A percentile compares a stretch with the other conserved stretches of the same genome.
These are phyloP conservation scores for Calonectria naviculata DNA, from an alignment of 2,329 filamentous ascomycete species.

Conservation along the genomic window DNA sequence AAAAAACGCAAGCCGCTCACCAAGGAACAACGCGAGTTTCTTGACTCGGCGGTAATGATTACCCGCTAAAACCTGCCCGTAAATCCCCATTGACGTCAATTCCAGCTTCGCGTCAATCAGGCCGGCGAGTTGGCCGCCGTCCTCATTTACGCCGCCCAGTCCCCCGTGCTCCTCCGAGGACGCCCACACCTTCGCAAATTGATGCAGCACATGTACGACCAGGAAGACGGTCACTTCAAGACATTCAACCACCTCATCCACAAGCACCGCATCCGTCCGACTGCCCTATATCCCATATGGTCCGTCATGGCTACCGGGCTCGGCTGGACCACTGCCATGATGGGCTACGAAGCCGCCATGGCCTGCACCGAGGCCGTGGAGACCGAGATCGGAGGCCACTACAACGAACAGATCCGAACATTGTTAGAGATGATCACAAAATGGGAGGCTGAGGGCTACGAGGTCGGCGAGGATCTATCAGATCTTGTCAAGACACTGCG, in stretches of 20 bases:
- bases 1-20: slow-evolving; percentile 71
- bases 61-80: neutral
- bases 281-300: slow-evolving; percentile 94
- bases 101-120: slow-evolving; percentile 91
- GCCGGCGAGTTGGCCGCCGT: slow-evolving; percentile 97
- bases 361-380: slow-evolving; percentile 98
- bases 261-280: slow-evolving; percentile 90
- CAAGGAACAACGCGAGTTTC: slow-evolving; percentile 76
- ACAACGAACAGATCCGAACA: slow-evolving; percentile 89
- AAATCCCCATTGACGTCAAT: slow-evolving; percentile 17
- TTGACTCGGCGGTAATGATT: slow-evolving; percentile 74
- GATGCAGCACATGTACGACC: slow-evolving; percentile 98
- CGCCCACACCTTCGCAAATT: slow-evolving; percentile 90
- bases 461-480: slow-evolving; percentile 81
- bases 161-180: slow-evolving; percentile 79
- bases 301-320: slow-evolving; percentile 80
- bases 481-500: slow-evolving; percentile 80
- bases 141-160: slow-evolving; percentile 92
- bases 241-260: slow-evolving; percentile 88
- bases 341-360: slow-evolving; percentile 97
- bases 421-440: slow-evolving; percentile 84
- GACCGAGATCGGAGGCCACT: slow-evolving; percentile 96
- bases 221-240: slow-evolving; percentile 87
- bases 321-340: slow-evolving; percentile 88
- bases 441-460: slow-evolving; percentile 82